Percentiles rank a stretch among this genome's conserved stretches.
Evolutionary conservation across 805 yeast species (phyloP).

Genomic region (Lipomyces chichibuensis): DNA sequence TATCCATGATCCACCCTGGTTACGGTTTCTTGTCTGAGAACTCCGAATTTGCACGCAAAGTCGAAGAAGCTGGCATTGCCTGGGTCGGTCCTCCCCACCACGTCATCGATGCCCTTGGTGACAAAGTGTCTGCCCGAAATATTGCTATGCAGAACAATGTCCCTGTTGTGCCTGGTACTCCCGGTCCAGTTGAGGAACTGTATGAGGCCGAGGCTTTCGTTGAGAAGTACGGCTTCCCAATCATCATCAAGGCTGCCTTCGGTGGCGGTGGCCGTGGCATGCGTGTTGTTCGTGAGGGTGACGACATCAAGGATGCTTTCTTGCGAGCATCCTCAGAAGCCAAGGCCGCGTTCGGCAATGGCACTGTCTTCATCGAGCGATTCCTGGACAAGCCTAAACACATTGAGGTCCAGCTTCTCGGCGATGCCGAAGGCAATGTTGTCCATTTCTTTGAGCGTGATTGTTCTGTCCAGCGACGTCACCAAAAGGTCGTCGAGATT

Average conservation of each 20-base stretch:
- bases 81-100: constrained; percentile 93
- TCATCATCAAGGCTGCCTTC: constrained; percentile 96
- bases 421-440: constrained; percentile 91
- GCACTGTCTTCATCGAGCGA: constrained; percentile 96
- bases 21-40: constrained; percentile 90
- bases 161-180: constrained; percentile 97
- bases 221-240: constrained; percentile 86
- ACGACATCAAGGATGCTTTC: constrained; percentile 88
- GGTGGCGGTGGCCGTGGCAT: constrained; percentile 99
- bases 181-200: constrained; percentile 86
- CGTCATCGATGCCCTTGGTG: constrained; percentile 94
- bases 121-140: constrained; percentile 90
- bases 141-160: constrained; percentile 81
- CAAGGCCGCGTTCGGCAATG: constrained; percentile 93
- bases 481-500: constrained; percentile 96
- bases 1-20: constrained; percentile 90
- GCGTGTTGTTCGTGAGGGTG: constrained; percentile 98
- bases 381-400: constrained; percentile 95
- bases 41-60: constrained; percentile 90
- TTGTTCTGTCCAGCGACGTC: constrained; percentile 99
- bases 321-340: constrained; percentile 94
- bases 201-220: constrained; percentile 82
- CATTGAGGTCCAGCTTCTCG: constrained; percentile 94
- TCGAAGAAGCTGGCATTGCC: constrained; percentile 84
- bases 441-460: constrained; percentile 96